A percentile compares a stretch with the other conserved stretches of the same genome.
phyloP scores from a whole-genome alignment of 495 filamentous ascomycete species.

The Choiromyces venosus region DNA sequence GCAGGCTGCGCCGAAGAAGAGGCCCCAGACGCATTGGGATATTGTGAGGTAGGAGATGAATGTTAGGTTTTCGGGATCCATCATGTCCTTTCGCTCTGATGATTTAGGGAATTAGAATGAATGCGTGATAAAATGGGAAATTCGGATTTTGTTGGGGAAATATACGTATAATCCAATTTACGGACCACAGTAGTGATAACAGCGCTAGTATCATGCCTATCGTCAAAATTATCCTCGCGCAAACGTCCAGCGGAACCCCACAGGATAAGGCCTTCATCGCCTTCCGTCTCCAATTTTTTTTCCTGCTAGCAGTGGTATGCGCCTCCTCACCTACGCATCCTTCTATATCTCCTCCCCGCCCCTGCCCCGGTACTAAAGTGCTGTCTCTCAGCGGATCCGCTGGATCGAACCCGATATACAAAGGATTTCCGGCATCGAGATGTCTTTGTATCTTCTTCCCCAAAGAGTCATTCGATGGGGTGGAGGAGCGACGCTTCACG shows the following conservation, averaged over 20 bases:
- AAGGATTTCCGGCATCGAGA: slow-evolving; percentile 36
- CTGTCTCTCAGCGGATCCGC: slow-evolving; percentile 15
- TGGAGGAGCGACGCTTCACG: slow-evolving; percentile 11
- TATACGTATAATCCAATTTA: slow-evolving; percentile 29
- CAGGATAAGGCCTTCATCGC: slow-evolving; percentile 21
- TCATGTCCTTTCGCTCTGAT: background rate
- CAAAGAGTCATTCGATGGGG: slow-evolving; percentile 26
- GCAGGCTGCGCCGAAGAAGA: slow-evolving; percentile 29
- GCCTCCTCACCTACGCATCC: background rate
- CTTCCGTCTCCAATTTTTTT: background rate
- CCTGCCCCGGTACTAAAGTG: background rate
- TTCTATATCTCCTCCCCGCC: background rate
- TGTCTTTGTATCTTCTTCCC: slow-evolving; percentile 33
- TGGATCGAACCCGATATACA: slow-evolving; percentile 37
- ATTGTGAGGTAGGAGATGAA: slow-evolving; percentile 21
- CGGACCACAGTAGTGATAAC: slow-evolving; percentile 23
- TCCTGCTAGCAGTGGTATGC: background rate
- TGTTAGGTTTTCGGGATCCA: background rate
- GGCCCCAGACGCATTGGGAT: slow-evolving; percentile 28
- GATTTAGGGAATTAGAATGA: background rate
- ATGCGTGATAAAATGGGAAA: background rate
- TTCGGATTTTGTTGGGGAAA: background rate
- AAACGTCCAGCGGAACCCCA: slow-evolving; percentile 26
- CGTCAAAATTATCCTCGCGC: slow-evolving; percentile 26
- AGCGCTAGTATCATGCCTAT: slow-evolving; percentile 22